Base-by-base conservation (phyloP, 202 grass and related monocot genomes). In the Panicum virgatum region DNA sequence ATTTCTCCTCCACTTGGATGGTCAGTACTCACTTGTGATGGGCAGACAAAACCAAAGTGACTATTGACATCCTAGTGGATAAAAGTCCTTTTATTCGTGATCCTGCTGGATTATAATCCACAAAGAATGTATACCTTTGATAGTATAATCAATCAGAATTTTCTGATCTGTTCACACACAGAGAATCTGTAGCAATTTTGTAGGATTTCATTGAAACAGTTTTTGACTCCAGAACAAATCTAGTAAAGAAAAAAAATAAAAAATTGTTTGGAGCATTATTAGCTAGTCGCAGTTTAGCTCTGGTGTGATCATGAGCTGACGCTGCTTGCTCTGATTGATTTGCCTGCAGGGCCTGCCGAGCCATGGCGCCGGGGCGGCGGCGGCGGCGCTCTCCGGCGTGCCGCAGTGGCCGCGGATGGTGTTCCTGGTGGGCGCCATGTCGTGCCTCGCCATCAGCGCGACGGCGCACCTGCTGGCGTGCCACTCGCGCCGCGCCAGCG, bases 401-500 rank as follows among this genome's bases (percentile, higher is more conserved):
- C 90, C 96, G 18, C 82, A 82, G 54, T 98, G 96, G 96, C 96
- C 96, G 42, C 85, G 78, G 52, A 94, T 90, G 51, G 83, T 98
- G 52, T 98, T 98, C 87, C 64, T 98, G 27, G 42, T 89, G 8
- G 96, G 96, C 47, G 86, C 96, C 43, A 98, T 98, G 92, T 58
- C 68, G 23, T 98, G 96, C 80, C 80, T 98, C 3, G 87, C 85
- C 65, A 88, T 91, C 80, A 98, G 96, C 88, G 78, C 89, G 12
- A 46, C 75, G 57, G 94, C 92, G 32, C 96, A 98, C 85, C 90
- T 98, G 13, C 85, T 98, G 7, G 96, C 96, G 20, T 98, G 96
- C 89, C 96, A 98, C 85, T 96, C 96, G 6, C 83, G 59, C 6
- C 92, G 78, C 34, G 75, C 90, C 83, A 96, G 89, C 80, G 72